A percentile compares a stretch with the other conserved stretches of the same genome.
Conservation (phyloP, 441 rosid genomes). For the Mallotus repandus region DNA sequence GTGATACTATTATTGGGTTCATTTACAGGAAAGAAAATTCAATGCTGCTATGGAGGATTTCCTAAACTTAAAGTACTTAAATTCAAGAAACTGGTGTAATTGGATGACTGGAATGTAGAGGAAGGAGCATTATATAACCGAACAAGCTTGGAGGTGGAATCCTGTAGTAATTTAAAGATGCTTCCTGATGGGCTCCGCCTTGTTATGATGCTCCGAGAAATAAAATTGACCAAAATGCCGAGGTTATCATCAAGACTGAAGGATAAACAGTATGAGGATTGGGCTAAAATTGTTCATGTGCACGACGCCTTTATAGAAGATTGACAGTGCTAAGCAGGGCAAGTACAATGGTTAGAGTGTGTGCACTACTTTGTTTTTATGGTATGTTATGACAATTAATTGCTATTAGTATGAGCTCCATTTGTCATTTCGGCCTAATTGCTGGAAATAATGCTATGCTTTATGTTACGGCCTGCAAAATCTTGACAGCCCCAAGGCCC, state of each 20-base stretch:
- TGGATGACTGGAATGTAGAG: conserved; percentile 8
- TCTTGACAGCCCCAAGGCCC: too few relatives aligned
- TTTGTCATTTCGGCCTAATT: too few relatives aligned
- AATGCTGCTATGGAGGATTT: neutral
- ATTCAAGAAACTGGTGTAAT: neutral
- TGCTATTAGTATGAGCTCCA: too few relatives aligned
- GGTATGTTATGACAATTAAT: too few relatives aligned
- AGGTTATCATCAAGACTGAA: neutral
- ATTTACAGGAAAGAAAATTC: neutral
- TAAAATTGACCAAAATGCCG: neutral
- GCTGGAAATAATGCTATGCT: too few relatives aligned
- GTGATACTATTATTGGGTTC: neutral
- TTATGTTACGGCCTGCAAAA: too few relatives aligned
- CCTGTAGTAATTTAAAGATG: conserved; percentile 1
- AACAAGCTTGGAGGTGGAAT: conserved; percentile 10
- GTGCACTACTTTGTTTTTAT: too few relatives aligned
- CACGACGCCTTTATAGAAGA: neutral
- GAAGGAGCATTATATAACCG: neutral
- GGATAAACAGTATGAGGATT: conserved; percentile 5
- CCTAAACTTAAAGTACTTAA: conserved; percentile 9
- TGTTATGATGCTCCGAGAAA: neutral
- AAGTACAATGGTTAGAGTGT: too few relatives aligned
- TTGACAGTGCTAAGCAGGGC: neutral
- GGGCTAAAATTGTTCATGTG: conserved; percentile 2
- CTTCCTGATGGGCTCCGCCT: conserved; percentile 6